Conservation (phyloP, 2,329 filamentous ascomycete genomes). For the Endocalyx cinctus region DNA sequence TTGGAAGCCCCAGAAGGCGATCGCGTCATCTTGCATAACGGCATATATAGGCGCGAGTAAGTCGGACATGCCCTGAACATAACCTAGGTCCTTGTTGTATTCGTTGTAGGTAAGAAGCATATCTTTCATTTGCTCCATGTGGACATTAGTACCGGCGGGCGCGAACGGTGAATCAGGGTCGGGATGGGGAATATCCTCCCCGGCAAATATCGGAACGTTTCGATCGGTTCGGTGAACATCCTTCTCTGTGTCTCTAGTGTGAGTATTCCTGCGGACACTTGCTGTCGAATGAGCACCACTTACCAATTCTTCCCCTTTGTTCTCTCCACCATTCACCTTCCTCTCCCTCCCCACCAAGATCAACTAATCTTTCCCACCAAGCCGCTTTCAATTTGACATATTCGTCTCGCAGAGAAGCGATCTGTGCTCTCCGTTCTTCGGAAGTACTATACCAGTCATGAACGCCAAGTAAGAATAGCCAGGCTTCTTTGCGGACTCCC, state of each 20-base stretch:
- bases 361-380: slow-evolving; percentile 94
- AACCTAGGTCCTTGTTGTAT: slow-evolving; percentile 91
- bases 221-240: slow-evolving; percentile 97
- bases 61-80: slow-evolving; percentile 98
- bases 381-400: slow-evolving; percentile 90
- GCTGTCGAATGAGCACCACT: no score
- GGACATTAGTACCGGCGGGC: slow-evolving; percentile 88
- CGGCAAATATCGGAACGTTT: slow-evolving; percentile 88
- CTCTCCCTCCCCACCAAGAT: slow-evolving; percentile 73
- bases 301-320: slow-evolving; percentile 89
- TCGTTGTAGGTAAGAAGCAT: slow-evolving; percentile 99
- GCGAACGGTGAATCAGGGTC: slow-evolving; percentile 95
- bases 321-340: slow-evolving; percentile 96
- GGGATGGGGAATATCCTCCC: slow-evolving; percentile 93
- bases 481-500: slow-evolving; percentile 91
- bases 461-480: slow-evolving; percentile 88
- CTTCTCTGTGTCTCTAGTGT: slow-evolving; percentile 86
- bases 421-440: slow-evolving; percentile 77
- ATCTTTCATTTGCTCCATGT: slow-evolving; percentile 98
- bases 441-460: slow-evolving; percentile 88
- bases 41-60: slow-evolving; percentile 93
- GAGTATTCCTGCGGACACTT: no score
- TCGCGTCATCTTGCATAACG: slow-evolving; percentile 92
- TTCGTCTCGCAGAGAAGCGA: slow-evolving; percentile 83
- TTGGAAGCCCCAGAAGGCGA: slow-evolving; percentile 96